A percentile compares a stretch with the other conserved stretches of the same genome.
phyloP scores from a whole-genome alignment of 1,284 basidiomycete species.

The Tremellales sp. region DNA sequence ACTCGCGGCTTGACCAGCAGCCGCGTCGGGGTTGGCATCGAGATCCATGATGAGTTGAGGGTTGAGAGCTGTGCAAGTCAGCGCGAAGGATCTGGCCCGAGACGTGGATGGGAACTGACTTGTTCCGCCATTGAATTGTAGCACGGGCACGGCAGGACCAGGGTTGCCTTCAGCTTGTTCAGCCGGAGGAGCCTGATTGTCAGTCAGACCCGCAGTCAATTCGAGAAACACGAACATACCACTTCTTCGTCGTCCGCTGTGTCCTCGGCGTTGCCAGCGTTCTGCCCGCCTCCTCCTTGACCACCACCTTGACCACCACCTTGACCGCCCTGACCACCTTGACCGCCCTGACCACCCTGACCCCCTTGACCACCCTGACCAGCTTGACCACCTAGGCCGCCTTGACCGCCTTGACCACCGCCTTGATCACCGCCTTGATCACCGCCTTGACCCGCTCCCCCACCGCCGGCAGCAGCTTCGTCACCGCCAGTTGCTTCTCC shows the following conservation, averaged over 20 bases:
- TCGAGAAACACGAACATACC: background rate
- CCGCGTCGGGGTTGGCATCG: conserved; percentile 20
- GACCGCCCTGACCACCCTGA: background rate
- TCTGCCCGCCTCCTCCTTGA: conserved; percentile 1
- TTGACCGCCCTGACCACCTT: background rate
- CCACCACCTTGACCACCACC: background rate
- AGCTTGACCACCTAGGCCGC: background rate
- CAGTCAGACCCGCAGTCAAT: background rate
- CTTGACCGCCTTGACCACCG: background rate
- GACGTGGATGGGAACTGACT: conserved; percentile 6
- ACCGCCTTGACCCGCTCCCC: background rate
- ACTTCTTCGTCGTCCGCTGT: background rate
- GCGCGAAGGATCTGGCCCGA: background rate
- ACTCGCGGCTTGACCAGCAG: conserved; percentile 35
- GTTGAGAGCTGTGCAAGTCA: conserved; percentile 16
- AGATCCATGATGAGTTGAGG: conserved; percentile 13
- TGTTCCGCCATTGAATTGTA: conserved; percentile 11
- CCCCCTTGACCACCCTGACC: background rate
- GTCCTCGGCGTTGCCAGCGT: background rate
- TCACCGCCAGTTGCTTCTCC: background rate
- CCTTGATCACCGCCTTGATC: background rate
- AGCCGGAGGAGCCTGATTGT: background rate
- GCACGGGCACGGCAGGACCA: conserved; percentile 13
- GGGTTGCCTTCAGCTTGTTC: conserved; percentile 7
- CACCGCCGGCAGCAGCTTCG: background rate